A percentile compares a stretch with the other conserved stretches of the same genome.
These are phyloP conservation scores for Kurtzmaniella natalensis DNA, from an alignment of 1,139 yeast genomes.

Conservation along the genomic window DNA sequence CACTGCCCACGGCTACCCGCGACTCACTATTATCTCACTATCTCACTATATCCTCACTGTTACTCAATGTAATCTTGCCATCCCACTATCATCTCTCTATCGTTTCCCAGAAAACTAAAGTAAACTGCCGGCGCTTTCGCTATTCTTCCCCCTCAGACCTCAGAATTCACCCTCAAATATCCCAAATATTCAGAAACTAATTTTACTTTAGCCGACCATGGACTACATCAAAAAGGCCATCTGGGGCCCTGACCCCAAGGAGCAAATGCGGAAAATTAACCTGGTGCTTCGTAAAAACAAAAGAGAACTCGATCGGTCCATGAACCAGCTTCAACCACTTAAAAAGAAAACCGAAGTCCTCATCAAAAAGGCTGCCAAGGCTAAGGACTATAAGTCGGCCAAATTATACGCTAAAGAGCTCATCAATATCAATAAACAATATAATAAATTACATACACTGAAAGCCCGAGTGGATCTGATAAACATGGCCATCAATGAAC, in stretches of 20 bases:
- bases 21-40: too few relatives aligned
- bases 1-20: too few relatives aligned
- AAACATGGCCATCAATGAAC: constrained; percentile 86
- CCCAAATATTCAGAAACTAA: too few relatives aligned
- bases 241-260: constrained; percentile 96
- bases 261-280: constrained; percentile 84
- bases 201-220: too few relatives aligned
- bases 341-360: constrained; percentile 72
- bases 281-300: constrained; percentile 77
- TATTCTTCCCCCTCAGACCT: too few relatives aligned
- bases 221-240: constrained; percentile 75
- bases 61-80: too few relatives aligned
- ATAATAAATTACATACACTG: constrained; percentile 68
- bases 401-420: constrained; percentile 79
- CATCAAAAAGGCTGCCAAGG: constrained; percentile 72
- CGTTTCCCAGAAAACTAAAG: too few relatives aligned
- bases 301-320: constrained; percentile 72
- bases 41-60: too few relatives aligned
- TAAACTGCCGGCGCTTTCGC: too few relatives aligned
- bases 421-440: constrained; percentile 69
- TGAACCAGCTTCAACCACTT: constrained; percentile 63
- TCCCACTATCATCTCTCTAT: too few relatives aligned
- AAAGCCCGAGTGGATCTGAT: constrained; percentile 85
- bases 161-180: too few relatives aligned
- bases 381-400: constrained; percentile 73